Evolutionary conservation across 2,329 filamentous ascomycete species (phyloP), one percentile per base, ranked within the genome.

Genomic region (Exophiala alcalophila): DNA sequence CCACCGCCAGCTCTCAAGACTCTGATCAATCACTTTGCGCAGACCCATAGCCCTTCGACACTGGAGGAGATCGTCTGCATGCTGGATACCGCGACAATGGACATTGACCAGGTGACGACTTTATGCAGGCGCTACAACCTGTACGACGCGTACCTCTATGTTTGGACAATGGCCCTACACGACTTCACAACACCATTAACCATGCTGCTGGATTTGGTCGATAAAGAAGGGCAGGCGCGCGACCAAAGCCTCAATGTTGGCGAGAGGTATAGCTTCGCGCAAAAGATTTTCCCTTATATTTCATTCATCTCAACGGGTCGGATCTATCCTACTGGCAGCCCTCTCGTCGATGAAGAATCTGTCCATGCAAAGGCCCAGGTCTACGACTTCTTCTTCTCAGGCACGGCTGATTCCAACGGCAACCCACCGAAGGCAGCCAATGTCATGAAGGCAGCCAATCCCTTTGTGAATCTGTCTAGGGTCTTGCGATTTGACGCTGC

Each of bases 1-100:
- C 92, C 92, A 5, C 89, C 92, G 0, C 77, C 78, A 3, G 83
- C 92, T 5, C 80, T 97, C 52, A 96, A 97, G 63, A 80, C 86
- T 37, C 73, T 97, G 61, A 86, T 97, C 23, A 77, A 77, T 7
- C 80, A 94, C 61, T 97, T 86, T 61, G 84, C 89, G 12, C 74
- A 73, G 26, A 83, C 81, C 48, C 86, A 86, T 32, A 80, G 84
- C 57, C 83, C 90, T 55, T 78, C 77, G 48, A 81, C 84, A 8
- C 72, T 98, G 5, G 94, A 98, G 66, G 91, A 97, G 65, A 84
- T 97, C 63, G 85, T 98, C 21, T 97, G 91, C 62, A 83, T 91
- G 52, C 83, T 98, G 67, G 84, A 95, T 57, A 94, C 91, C 1
- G 73, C 79, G 10, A 95, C 89, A 0, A 81, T 98, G 60, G 94